Evolutionary conservation across 257 asterid genomes (phyloP).

Genomic region (Lavandula angustifolia): DNA sequence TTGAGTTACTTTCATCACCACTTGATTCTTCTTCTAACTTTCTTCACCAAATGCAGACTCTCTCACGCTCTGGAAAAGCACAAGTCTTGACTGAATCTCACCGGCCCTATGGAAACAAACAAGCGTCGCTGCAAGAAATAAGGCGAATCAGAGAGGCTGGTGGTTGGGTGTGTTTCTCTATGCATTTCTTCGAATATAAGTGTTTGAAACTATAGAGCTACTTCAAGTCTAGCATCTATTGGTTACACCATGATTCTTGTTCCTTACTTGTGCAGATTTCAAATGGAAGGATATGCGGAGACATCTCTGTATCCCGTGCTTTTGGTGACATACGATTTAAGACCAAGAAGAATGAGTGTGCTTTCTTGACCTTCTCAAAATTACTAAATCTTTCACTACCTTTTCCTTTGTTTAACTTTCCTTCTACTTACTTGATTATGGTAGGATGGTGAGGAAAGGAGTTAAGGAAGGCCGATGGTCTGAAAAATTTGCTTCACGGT

Average conservation of each 20-base stretch:
- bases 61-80: constrained; percentile 77
- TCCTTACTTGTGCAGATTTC: constrained; percentile 50
- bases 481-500: constrained; percentile 87
- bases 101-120: constrained; percentile 84
- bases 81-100: constrained; percentile 74
- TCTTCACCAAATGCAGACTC: constrained; percentile 45
- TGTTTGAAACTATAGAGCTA: too few species aligned
- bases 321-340: constrained; percentile 94
- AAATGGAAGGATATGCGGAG: constrained; percentile 93
- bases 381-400: not conserved
- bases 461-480: constrained; percentile 83
- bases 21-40: not conserved
- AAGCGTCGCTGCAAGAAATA: constrained; percentile 68
- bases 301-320: constrained; percentile 92
- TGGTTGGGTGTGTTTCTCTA: constrained; percentile 84
- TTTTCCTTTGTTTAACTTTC: constrained; percentile 16
- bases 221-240: too few species aligned
- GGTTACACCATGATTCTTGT: constrained; percentile 6
- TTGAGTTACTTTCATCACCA: not conserved
- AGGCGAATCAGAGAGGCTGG: constrained; percentile 83
- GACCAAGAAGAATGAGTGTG: constrained; percentile 78
- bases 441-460: constrained; percentile 91
- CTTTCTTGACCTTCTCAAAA: constrained; percentile 22
- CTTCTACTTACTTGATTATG: constrained; percentile 13
- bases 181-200: not conserved